Conservation (phyloP, 768 basidiomycete species). For the Paxillus involutus region DNA sequence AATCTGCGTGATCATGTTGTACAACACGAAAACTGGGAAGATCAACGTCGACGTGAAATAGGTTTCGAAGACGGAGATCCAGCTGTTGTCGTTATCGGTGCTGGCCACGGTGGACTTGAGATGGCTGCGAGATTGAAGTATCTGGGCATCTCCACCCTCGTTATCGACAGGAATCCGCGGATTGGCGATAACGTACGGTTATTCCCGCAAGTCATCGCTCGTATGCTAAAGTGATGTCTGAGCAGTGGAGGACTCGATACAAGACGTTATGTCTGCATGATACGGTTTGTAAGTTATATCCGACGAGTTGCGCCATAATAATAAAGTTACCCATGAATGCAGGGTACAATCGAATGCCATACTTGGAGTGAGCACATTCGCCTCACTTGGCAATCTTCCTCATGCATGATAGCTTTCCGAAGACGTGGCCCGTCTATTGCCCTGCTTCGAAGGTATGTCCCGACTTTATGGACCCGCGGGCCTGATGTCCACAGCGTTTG, state of each 20-base stretch:
- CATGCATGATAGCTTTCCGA: conserved; percentile 42
- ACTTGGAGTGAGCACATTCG: conserved; percentile 42
- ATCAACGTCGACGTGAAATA: conserved; percentile 38
- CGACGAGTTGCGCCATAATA: conserved; percentile 1
- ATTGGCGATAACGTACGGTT: conserved; percentile 45
- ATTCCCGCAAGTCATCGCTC: not conserved
- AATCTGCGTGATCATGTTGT: conserved; percentile 38
- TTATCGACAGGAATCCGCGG: conserved; percentile 50
- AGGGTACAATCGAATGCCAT: conserved; percentile 58
- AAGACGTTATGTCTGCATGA: conserved; percentile 55
- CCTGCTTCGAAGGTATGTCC: conserved; percentile 47
- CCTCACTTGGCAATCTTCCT: not conserved
- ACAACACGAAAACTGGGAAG: conserved; percentile 52
- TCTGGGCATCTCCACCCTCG: conserved; percentile 51
- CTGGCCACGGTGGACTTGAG: conserved; percentile 64
- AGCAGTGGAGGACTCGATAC: conserved; percentile 55
- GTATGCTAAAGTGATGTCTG: conserved; percentile 2
- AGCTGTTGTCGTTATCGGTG: conserved; percentile 61
- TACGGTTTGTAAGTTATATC: conserved; percentile 40
- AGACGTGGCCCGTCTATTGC: conserved; percentile 51
- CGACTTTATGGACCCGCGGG: not conserved
- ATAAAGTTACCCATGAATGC: not conserved
- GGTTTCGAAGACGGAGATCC: conserved; percentile 49
- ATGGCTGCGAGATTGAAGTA: conserved; percentile 60
- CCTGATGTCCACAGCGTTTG: not conserved